A percentile compares a stretch with the other conserved stretches of the same genome.
Evolutionary conservation across 176 grass and related monocot genomes (phyloP).

Genomic region (Alloteropsis semialata): DNA sequence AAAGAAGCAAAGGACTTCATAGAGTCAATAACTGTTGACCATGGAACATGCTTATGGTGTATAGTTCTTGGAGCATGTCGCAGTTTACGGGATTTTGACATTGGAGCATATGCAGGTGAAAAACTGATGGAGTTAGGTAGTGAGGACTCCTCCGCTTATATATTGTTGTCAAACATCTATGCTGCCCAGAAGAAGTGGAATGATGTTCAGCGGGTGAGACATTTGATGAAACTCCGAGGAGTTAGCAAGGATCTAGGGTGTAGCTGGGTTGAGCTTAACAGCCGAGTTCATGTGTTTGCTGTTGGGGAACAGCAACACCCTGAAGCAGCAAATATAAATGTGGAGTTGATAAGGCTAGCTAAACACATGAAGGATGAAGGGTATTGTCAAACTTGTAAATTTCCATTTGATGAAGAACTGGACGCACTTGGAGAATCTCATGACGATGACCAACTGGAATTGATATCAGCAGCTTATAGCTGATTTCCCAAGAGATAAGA

Average conservation of each 20-base stretch:
- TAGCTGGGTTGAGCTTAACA: conserved; percentile 74
- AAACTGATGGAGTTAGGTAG: conserved; percentile 50
- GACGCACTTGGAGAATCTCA: not conserved
- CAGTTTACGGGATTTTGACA: conserved; percentile 40
- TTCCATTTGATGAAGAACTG: conserved; percentile 16
- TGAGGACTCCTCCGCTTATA: conserved; percentile 68
- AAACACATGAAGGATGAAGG: conserved; percentile 81
- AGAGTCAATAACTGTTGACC: conserved; percentile 61
- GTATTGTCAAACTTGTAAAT: conserved; percentile 22
- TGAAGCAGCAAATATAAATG: conserved; percentile 50
- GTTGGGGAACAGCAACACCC: conserved; percentile 62
- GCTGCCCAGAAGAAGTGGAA: conserved; percentile 55
- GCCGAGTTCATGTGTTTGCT: conserved; percentile 72
- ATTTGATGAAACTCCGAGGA: conserved; percentile 66
- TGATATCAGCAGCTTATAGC: conserved; percentile 10
- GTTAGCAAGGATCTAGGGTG: conserved; percentile 72
- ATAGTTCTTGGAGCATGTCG: conserved; percentile 72
- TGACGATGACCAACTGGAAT: conserved; percentile 35
- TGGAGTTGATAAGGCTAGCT: conserved; percentile 50
- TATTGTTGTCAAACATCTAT: conserved; percentile 80
- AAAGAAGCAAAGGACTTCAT: conserved; percentile 73
- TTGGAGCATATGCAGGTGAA: conserved; percentile 75
- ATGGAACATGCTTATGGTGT: conserved; percentile 72
- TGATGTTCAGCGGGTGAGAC: conserved; percentile 68
- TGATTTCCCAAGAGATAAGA: conserved; percentile 22